These are phyloP conservation scores for Cordyceps fumosorosea DNA, from an alignment of 2,329 filamentous ascomycete genomes.

Conservation along the genomic window DNA sequence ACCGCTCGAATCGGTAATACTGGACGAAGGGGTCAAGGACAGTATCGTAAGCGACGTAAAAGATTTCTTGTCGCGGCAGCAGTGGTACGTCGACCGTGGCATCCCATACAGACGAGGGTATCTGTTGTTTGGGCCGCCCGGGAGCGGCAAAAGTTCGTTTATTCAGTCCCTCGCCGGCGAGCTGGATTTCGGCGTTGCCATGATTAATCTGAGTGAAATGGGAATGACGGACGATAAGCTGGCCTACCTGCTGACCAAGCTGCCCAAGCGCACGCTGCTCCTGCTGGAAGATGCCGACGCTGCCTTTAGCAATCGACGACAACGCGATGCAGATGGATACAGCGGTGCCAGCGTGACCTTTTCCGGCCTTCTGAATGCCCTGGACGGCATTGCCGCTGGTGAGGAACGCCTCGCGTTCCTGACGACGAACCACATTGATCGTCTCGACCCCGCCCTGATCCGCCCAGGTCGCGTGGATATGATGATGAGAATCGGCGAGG, in stretches of 20 bases:
- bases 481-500: slow-evolving; percentile 83
- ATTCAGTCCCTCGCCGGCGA: slow-evolving; percentile 93
- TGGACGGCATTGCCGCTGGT: slow-evolving; percentile 89
- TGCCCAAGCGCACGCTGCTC: slow-evolving; percentile 75
- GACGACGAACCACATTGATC: slow-evolving; percentile 90
- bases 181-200: slow-evolving; percentile 85
- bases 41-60: slow-evolving; percentile 71
- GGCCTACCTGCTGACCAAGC: slow-evolving; percentile 76
- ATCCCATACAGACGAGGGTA: slow-evolving; percentile 91
- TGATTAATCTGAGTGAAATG: slow-evolving; percentile 83
- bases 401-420: slow-evolving; percentile 92
- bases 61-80: slow-evolving; percentile 70
- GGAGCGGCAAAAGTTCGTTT: slow-evolving; percentile 91
- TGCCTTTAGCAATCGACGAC: slow-evolving; percentile 75
- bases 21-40: slow-evolving; percentile 80
- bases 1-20: slow-evolving; percentile 78
- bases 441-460: slow-evolving; percentile 81
- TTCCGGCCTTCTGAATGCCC: slow-evolving; percentile 76
- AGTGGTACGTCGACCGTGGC: slow-evolving; percentile 91
- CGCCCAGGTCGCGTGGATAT: slow-evolving; percentile 90
- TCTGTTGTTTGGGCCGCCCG: slow-evolving; percentile 80
- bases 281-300: slow-evolving; percentile 88
- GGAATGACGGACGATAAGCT: slow-evolving; percentile 86
- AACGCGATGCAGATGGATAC: slow-evolving; percentile 75
- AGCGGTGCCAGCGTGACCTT: slow-evolving; percentile 86